Evolutionary conservation across 179 eudicot genomes (phyloP).

Genomic region (Sideroxylon spinosum): DNA sequence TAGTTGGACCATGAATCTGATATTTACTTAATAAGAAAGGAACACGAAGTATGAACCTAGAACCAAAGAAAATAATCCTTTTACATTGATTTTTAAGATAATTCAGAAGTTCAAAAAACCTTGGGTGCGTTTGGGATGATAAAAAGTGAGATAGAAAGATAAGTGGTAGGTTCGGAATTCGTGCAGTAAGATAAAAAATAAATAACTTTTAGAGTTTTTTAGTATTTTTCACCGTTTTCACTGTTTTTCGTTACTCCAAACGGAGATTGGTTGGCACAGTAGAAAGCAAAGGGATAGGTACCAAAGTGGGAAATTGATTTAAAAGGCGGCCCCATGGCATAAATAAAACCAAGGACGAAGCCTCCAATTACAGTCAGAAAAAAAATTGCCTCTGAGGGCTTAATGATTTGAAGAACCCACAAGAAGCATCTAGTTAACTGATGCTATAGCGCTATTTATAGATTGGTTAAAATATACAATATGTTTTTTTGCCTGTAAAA

Average conservation of each 20-base stretch:
- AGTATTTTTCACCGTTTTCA: too few species aligned
- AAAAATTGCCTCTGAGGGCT: background rate
- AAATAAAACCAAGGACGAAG: too few species aligned
- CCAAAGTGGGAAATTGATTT: background rate
- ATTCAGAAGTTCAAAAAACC: background rate
- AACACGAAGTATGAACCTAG: background rate
- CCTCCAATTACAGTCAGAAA: too few species aligned
- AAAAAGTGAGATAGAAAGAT: too few species aligned
- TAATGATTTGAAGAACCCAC: background rate
- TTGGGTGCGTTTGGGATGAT: too few species aligned
- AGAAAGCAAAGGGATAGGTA: background rate
- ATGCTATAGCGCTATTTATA: background rate
- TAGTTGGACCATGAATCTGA: background rate
- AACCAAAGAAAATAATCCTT: background rate
- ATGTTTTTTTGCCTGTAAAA: background rate
- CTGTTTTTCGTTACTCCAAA: too few species aligned
- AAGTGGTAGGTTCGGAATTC: too few species aligned
- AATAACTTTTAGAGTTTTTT: too few species aligned
- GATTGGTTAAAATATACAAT: background rate
- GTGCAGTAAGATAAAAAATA: too few species aligned
- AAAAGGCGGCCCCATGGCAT: too few species aligned
- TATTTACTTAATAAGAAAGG: background rate
- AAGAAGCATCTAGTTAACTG: constrained; percentile 3
- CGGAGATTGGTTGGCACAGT: background rate
- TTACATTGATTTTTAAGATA: background rate